Percentiles rank a stretch among this genome's conserved stretches.
Evolutionary conservation across 257 asterid species (phyloP).

Genomic region (Ilex aquifolium): DNA sequence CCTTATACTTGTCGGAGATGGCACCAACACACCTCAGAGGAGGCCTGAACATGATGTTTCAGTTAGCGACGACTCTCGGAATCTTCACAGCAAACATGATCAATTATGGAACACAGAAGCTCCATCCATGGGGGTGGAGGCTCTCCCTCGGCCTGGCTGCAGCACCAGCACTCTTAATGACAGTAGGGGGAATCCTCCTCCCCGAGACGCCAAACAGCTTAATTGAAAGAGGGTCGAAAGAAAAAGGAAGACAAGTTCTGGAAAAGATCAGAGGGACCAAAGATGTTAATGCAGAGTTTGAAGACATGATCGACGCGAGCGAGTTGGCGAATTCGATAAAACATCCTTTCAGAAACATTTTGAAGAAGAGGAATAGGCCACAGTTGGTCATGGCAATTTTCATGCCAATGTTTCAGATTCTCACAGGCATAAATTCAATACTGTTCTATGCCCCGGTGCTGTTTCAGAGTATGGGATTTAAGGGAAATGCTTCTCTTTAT

Average conservation of each 20-base stretch:
- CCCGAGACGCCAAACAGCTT: conserved; percentile 35
- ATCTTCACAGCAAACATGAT: conserved; percentile 22
- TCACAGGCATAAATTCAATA: conserved; percentile 21
- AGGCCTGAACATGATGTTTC: conserved; percentile 35
- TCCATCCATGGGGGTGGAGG: conserved; percentile 36
- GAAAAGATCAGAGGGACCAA: conserved; percentile 26
- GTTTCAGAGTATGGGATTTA: conserved; percentile 16
- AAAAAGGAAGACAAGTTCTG: conserved; percentile 15
- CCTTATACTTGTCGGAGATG: conserved; percentile 35
- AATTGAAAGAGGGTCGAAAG: conserved; percentile 20
- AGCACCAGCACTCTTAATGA: conserved; percentile 22
- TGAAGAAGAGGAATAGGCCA: conserved; percentile 23
- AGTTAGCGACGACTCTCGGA: conserved; percentile 23
- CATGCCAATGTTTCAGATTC: conserved; percentile 19
- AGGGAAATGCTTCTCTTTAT: background rate
- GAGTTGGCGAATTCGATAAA: conserved; percentile 11
- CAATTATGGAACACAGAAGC: conserved; percentile 15
- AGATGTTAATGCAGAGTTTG: conserved; percentile 22
- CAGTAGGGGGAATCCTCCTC: conserved; percentile 18
- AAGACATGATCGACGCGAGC: conserved; percentile 13
- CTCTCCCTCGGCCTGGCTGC: conserved; percentile 29
- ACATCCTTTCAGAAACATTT: conserved; percentile 18
- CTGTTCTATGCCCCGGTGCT: conserved; percentile 22
- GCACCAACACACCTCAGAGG: conserved; percentile 40
- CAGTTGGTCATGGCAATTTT: conserved; percentile 17